Evolutionary conservation across 192 early-diverging fungal species (phyloP), one percentile per base, ranked within the genome.

Genomic region (Backusella sp.): DNA sequence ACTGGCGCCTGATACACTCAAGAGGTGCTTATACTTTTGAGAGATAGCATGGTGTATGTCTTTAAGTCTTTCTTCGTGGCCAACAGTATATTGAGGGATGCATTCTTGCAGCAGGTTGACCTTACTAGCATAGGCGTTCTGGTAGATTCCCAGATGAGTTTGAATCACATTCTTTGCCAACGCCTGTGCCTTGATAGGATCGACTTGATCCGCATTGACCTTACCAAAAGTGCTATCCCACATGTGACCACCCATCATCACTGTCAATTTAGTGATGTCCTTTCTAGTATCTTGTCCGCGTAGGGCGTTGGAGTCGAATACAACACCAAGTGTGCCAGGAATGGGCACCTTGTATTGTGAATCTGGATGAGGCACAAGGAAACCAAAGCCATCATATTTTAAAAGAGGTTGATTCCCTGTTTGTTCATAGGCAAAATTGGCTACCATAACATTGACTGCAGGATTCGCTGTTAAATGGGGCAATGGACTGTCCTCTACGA

Each of bases 31-130:
- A 32, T 86, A 90, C 6, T 72, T 79, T 30, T 78, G 53, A 30
- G 78, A 68, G 2, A 92, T 78, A 32, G 82, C 78, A 37, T 85
- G 75, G 76, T 95, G 92, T 77, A 98, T 81, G 19, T 78, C 75
- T 42, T 82, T 73, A 42, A 98, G 80, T 34, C 91, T 80, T 41
- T 89, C 84, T 26, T 88, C 69, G 73, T 99, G 96, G 0, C 96
- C 96, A 1, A 97, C 93, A 1, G 84, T 77, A 73, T 97, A 97
- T 66, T 97, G 93, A 2, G 97, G 95, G 72, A 99, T 96, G 76
- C 97, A 99, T 17, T 91, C 77, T 6, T 73, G 62, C 21, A 93
- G 88, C 46, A 98, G 69, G 37, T 87, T 81, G 1, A 88, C 91
- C 35, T 84, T 80, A 12, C 78, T 77, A 44, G 87, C 84, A 4